Base-by-base conservation (phyloP, 2,329 filamentous ascomycete genomes). In the Ambrosiella cleistominuta region DNA sequence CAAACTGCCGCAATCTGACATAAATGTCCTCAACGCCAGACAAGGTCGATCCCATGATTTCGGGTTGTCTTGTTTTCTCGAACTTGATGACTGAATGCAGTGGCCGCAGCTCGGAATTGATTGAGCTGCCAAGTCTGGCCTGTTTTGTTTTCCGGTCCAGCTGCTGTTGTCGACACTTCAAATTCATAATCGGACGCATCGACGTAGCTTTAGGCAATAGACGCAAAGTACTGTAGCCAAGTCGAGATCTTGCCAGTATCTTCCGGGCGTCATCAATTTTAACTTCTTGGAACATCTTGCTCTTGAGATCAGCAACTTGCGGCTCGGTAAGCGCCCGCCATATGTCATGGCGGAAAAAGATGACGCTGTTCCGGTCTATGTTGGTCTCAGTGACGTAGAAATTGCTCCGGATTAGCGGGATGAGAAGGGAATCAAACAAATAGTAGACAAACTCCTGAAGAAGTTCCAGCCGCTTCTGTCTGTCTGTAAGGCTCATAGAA, bases 311-410 rank as follows among this genome's bases (percentile, higher is more conserved):
- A 0, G 74, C 68, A 66, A 96, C 72, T 0, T 84, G 80, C 6
- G 89, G 86, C 64, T 90, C 83, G 1, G 84, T 81, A 39, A 97
- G 69, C 45, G 76, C 76, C 55, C 79, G 81, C 93, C 93, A 98
- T 8, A 93, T 75, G 68, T 98, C 93, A 63, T 98, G 93, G 3
- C 91, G 85, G 67, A 96, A 97, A 70, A 88, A 98, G 68, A 95
- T 95, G 0, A 97, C 71, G 36, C 82, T 81, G 64, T 93, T 88
- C 13, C 85, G 82, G 66, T 95, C 81, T 1, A 75, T 74, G 62
- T 81, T 89, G 0, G 89, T 93, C 68, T 98, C 93, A 0, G 93
- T 98, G 42, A 96, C 86, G 66, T 97, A 91, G 65, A 98, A 98
- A 65, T 93, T 90, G 62, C 80, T 82, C 39, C 87, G 81, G 53